A percentile compares a stretch with the other conserved stretches of the same genome.
These are phyloP conservation scores for Penicillium sp. DNA, from an alignment of 2,329 filamentous ascomycete species.

Conservation along the genomic window DNA sequence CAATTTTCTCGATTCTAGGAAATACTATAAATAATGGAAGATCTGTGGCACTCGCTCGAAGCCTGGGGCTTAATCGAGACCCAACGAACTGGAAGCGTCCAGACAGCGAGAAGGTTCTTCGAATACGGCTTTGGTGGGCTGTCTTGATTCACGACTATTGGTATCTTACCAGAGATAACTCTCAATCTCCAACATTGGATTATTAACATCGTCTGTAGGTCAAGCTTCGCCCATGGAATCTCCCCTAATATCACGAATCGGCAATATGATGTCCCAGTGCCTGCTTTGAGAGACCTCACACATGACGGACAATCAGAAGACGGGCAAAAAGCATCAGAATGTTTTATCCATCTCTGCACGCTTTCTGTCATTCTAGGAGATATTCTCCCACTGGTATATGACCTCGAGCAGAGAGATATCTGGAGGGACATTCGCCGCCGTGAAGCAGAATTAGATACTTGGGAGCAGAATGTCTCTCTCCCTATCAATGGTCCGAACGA, in stretches of 20 bases:
- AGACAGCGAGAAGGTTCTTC: slow-evolving; percentile 3
- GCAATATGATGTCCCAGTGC: slow-evolving; percentile 4
- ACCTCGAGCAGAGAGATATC: slow-evolving; percentile 3
- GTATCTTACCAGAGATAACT: background rate
- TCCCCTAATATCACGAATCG: slow-evolving; percentile 4
- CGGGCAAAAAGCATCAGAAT: background rate
- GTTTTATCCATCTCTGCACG: slow-evolving; percentile 3
- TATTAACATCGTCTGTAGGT: background rate
- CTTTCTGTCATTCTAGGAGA: slow-evolving; percentile 6
- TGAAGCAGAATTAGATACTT: slow-evolving; percentile 1
- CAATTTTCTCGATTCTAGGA: background rate
- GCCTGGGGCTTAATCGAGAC: slow-evolving; percentile 1
- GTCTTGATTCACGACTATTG: slow-evolving; percentile 7
- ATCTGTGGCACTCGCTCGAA: slow-evolving; percentile 1
- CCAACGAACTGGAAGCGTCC: slow-evolving; percentile 5
- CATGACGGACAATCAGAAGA: slow-evolving; percentile 1
- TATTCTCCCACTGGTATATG: slow-evolving; percentile 2
- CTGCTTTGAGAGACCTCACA: background rate
- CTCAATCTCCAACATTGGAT: background rate
- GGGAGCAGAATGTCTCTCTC: background rate
- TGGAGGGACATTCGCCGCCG: slow-evolving; percentile 7
- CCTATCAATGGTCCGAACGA: slow-evolving; percentile 1
- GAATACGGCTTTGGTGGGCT: slow-evolving; percentile 3
- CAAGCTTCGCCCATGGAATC: slow-evolving; percentile 4
- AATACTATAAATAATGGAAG: slow-evolving; percentile 7